Evolutionary conservation across 306 rosid species (phyloP), one percentile per base, ranked within the genome.

Genomic region (Mucuna pruriens): DNA sequence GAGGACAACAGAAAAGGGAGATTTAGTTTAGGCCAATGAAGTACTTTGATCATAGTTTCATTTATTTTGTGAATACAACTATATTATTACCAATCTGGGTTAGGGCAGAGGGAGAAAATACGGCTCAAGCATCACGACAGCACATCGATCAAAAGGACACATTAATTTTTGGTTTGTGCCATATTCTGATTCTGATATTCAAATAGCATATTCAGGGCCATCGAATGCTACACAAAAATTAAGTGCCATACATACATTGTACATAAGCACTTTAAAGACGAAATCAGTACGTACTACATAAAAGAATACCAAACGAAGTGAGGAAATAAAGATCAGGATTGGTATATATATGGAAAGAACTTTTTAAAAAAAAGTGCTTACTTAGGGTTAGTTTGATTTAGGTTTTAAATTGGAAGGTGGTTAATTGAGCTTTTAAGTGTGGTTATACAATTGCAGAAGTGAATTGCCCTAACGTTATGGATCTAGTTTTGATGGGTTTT

Each of bases 1-100:
- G 81, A 66, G 81, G 80, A 57, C 70, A 84, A 34, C 71, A 13
- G 71, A 78, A 78, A 78, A 44, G 29, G 39, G 49, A 16, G 66
- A 79, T 79, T 74, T 79, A 79, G 48, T 64, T 78, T 78, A 16
- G 80, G 77, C 38, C 84, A 84, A 54, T 73, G 29, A 78, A 34
- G 86, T 66, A 55, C 76, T 82, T 75, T 42, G 81, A 44, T 55
- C 54, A 78, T 49, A 73, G 72, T 39, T 73, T 64, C 87, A 58
- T 78, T 79, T 78, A 78, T 84, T 84, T 65, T 33, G 80, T 78
- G 40, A 84, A 54, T 52, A 65, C 62, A 49, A 83, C 79, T 62
- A 62, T 38, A 71, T 58, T 79, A 66, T 52, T 78, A 29, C 80
- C 83, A 64, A 78, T 84, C 80, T 31, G 72, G 75, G 76, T 65